Evolutionary conservation across 2,329 filamentous ascomycete species (phyloP), one percentile per base, ranked within the genome.

Genomic region (Chaetomium olivaceum): DNA sequence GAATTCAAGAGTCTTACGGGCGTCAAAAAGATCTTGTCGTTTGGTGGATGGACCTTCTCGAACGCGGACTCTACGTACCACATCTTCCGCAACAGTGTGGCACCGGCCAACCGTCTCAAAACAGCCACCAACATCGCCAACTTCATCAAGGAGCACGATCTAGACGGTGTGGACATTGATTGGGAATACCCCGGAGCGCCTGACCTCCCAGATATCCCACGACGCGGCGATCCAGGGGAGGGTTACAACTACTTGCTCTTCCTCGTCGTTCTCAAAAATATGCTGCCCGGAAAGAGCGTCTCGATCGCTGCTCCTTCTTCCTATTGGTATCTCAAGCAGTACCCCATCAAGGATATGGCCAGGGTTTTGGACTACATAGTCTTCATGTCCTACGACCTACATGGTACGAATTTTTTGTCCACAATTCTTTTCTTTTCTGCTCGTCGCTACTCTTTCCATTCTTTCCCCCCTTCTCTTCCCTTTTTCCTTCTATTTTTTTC

Each of bases 121-220:
- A 76, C 83, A 57, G 71, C 75, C 9, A 67, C 73, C 21, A 78
- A 79, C 67, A 63, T 80, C 51, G 70, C 77, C 63, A 61, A 78
- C 25, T 79, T 84, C 68, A 21, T 83, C 58, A 69, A 77, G 31
- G 55, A 81, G 43, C 50, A 81, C 27, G 70, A 72, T 3, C 69
- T 83, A 0, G 50, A 67, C 51, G 55, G 67, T 61, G 21, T 64
- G 48, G 36, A 60, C n/a, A 31, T 63, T 8, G 78, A 80, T 54
- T 77, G 73, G 69, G 79, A 63, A 61, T 80, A 80, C 61, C 79
- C 78, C 2, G 78, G 76, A 4, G 71, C 66, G 3, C 71, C 70
- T 1, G 76, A 78, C 63, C 75, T 80, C 52, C 74, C 74, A 1
- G 74, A 67, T 1, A 75, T 77, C 6, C 27, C 27, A 29, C 27